phyloP scores from a whole-genome alignment of 306 rosid species.

The Erythrophleum fordii region DNA sequence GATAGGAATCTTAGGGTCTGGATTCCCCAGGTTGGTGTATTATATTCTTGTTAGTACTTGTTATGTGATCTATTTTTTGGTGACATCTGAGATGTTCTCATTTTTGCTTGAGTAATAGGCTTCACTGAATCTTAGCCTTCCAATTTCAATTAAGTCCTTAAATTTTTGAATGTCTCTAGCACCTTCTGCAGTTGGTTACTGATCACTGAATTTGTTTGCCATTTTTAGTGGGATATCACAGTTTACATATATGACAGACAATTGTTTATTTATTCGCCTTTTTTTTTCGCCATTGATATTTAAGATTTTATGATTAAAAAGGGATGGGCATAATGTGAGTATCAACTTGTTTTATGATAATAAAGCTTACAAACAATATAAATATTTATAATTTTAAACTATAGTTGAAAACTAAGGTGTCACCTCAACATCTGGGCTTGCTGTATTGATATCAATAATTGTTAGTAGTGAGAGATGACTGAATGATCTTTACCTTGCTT shows the following conservation, averaged over 20 bases:
- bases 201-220: neutral
- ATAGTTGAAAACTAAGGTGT: neutral
- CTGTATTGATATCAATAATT: neutral
- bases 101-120: neutral
- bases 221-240: slow-evolving; percentile 2
- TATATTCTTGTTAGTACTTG: slow-evolving; percentile 2
- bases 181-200: slow-evolving; percentile 21
- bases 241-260: neutral
- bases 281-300: neutral
- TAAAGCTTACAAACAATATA: neutral
- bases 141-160: neutral
- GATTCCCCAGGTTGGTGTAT: slow-evolving; percentile 86
- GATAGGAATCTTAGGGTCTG: slow-evolving; percentile 74
- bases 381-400: neutral
- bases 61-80: neutral
- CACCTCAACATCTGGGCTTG: neutral
- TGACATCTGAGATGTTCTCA: neutral
- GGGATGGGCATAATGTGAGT: neutral
- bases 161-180: slow-evolving; percentile 6
- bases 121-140: slow-evolving; percentile 11
- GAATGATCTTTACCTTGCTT: slow-evolving; percentile 10
- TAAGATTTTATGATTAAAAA: neutral
- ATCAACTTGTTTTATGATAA: neutral
- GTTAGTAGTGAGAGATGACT: slow-evolving; percentile 21
- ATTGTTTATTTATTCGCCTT: neutral